These are phyloP conservation scores for Ceratobasidium sp. DNA, from an alignment of 1,284 basidiomycete species.

Conservation along the genomic window DNA sequence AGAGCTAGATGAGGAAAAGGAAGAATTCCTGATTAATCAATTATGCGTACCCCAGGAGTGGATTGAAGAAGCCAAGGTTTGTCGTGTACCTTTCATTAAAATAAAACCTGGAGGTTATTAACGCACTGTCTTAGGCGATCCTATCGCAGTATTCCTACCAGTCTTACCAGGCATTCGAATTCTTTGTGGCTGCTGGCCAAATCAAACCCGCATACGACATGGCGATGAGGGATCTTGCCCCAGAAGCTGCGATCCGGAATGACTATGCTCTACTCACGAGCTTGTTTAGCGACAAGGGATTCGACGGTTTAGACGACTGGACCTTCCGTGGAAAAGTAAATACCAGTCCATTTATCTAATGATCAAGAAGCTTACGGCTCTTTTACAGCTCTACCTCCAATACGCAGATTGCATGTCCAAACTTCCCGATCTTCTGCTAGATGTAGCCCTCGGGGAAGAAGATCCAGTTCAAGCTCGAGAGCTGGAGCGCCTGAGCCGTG, in stretches of 20 bases:
- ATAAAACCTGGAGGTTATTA: background rate
- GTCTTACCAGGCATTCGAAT: slow-evolving; percentile 79
- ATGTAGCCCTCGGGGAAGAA: slow-evolving; percentile 55
- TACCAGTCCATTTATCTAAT: slow-evolving; percentile 39
- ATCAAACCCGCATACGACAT: slow-evolving; percentile 83
- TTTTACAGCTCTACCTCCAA: slow-evolving; percentile 70
- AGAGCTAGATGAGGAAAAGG: slow-evolving; percentile 74
- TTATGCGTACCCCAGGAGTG: slow-evolving; percentile 85
- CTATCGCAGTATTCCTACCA: slow-evolving; percentile 71
- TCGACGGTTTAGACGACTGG: slow-evolving; percentile 76
- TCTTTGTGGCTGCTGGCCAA: slow-evolving; percentile 76
- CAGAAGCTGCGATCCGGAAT: slow-evolving; percentile 85
- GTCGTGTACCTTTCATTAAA: slow-evolving; percentile 20
- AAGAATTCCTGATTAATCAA: slow-evolving; percentile 76
- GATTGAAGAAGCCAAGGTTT: slow-evolving; percentile 88
- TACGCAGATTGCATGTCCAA: slow-evolving; percentile 72
- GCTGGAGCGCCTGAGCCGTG: slow-evolving; percentile 68
- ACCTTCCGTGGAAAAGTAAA: slow-evolving; percentile 79
- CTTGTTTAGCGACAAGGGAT: slow-evolving; percentile 77
- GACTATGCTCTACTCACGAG: slow-evolving; percentile 78
- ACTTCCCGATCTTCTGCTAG: slow-evolving; percentile 64
- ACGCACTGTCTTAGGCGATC: slow-evolving; percentile 64
- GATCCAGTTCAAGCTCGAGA: slow-evolving; percentile 64
- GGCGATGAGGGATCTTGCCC: slow-evolving; percentile 84
- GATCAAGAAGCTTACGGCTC: slow-evolving; percentile 1